Evolutionary conservation across 2,329 filamentous ascomycete genomes (phyloP), one percentile per base, ranked within the genome.

Genomic region (Chrysosporium keratinophilum): DNA sequence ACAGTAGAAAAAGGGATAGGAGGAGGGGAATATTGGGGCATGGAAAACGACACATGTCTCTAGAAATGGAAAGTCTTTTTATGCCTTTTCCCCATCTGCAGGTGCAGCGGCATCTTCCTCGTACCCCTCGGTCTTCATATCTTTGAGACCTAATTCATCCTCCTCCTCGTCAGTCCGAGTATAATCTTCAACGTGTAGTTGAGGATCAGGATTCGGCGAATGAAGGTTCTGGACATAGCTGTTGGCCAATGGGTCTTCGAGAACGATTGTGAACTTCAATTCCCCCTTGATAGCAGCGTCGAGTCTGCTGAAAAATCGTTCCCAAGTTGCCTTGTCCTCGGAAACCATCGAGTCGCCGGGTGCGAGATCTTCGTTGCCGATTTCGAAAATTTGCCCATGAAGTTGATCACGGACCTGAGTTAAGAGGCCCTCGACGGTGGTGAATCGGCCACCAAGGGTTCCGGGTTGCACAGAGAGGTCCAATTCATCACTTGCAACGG

Each of bases 371-470:
- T 75, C 75, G 52, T 81, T 81, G 17, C 79, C 81, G 14, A 80
- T 73, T 62, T 94, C 82, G 69, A 95, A 98, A 58, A 97, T 95
- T 65, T 94, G 88, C 47, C 79, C 80, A 66, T 84, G 85, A 20
- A 98, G 78, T 69, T 98, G 91, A 66, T 93, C 84, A 58, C 90
- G 86, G 56, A 98, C 87, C 67, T 98, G 88, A 0, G 88, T 93
- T 52, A 97, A 76, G 17, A 97, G 81, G 57, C 93, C 93, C 70
- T 98, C 93, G 17, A 98, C 84, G 0, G 93, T 98, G 17, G 93
- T 98, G 76, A 98, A 98, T 55, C 93, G 84, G 15, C 93, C 93
- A 57, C 93, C 93, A 15, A 98, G 81, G 0, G 93, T 98, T 54
- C 93, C 93, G 0, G 91, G 89, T 70, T 95, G 89, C 59, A 97